phyloP scores from a whole-genome alignment of 2,329 filamentous ascomycete species.

The Alternaria solani region DNA sequence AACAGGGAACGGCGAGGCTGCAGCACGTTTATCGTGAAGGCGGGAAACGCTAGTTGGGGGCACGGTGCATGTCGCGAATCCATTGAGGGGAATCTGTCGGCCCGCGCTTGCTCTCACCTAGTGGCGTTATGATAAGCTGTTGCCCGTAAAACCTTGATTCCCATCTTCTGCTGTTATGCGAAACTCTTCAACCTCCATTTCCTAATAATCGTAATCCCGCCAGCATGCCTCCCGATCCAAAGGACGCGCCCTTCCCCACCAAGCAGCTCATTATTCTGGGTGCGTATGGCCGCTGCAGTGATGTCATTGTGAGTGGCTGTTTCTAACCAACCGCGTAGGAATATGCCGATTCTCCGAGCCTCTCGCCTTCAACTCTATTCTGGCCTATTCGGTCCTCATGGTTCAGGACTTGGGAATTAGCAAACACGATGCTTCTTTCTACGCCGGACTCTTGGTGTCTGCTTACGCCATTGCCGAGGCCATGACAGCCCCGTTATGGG shows the following conservation, averaged over 20 bases:
- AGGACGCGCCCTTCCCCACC: conserved; percentile 54
- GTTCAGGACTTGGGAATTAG: conserved; percentile 50
- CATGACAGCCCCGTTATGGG: conserved; percentile 74
- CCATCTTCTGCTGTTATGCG: conserved; percentile 24
- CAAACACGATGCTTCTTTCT: conserved; percentile 72
- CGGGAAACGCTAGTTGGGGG: conserved; percentile 21
- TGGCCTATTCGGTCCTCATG: conserved; percentile 70
- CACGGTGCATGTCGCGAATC: conserved; percentile 15
- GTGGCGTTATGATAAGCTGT: conserved; percentile 28
- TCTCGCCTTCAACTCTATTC: conserved; percentile 92
- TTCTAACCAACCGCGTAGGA: conserved; percentile 61
- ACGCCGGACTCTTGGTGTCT: conserved; percentile 83
- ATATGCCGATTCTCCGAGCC: conserved; percentile 93
- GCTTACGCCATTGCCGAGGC: conserved; percentile 89
- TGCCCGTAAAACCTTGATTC: conserved; percentile 29
- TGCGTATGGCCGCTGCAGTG: conserved; percentile 29
- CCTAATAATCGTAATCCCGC: conserved; percentile 27
- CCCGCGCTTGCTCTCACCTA: conserved; percentile 28
- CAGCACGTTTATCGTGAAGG: conserved; percentile 20
- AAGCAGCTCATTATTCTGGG: conserved; percentile 57
- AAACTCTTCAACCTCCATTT: conserved; percentile 18
- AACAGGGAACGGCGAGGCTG: conserved; percentile 25
- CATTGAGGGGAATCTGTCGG: conserved; percentile 26
- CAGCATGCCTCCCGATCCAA: conserved; percentile 42
- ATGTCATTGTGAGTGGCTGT: conserved; percentile 26